These are phyloP conservation scores for Aspergillus neotritici DNA, from an alignment of 2,329 filamentous ascomycete species.

Conservation along the genomic window DNA sequence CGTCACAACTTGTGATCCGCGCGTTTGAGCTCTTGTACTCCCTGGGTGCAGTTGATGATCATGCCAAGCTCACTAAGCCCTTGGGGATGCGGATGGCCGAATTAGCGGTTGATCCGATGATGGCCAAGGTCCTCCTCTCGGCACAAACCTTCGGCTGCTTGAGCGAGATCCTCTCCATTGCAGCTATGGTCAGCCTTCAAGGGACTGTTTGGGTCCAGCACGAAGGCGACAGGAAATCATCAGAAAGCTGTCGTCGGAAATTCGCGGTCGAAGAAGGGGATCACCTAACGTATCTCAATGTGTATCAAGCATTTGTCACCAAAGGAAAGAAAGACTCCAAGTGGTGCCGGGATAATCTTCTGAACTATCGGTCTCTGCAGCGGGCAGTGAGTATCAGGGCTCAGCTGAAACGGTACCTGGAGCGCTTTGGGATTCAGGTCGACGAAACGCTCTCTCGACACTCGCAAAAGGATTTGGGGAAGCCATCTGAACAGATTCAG, in stretches of 20 bases:
- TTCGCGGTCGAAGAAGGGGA: conserved; percentile 94
- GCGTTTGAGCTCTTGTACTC: conserved; percentile 84
- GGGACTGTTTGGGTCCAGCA: conserved; percentile 78
- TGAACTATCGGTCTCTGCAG: conserved; percentile 80
- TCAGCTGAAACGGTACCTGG: conserved; percentile 80
- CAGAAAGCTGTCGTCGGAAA: conserved; percentile 68
- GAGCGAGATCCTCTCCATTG: conserved; percentile 81
- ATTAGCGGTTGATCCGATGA: conserved; percentile 89
- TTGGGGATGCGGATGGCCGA: conserved; percentile 91
- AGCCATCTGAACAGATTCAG: conserved; percentile 67
- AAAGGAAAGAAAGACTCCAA: conserved; percentile 74
- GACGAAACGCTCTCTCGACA: conserved; percentile 52
- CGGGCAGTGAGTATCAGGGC: conserved; percentile 79
- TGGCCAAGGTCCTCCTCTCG: conserved; percentile 78
- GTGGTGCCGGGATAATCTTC: conserved; percentile 79
- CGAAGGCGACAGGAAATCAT: conserved; percentile 67
- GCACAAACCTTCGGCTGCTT: conserved; percentile 71
- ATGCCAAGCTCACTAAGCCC: conserved; percentile 83
- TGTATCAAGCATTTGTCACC: conserved; percentile 83
- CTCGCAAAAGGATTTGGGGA: conserved; percentile 29
- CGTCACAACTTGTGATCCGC: conserved; percentile 75
- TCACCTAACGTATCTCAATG: conserved; percentile 84
- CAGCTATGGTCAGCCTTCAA: conserved; percentile 86
- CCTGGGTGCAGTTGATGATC: conserved; percentile 78
- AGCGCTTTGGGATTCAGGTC: conserved; percentile 70